These are phyloP conservation scores for Rugonectria rugulosa DNA, from an alignment of 2,329 filamentous ascomycete genomes.

Conservation along the genomic window DNA sequence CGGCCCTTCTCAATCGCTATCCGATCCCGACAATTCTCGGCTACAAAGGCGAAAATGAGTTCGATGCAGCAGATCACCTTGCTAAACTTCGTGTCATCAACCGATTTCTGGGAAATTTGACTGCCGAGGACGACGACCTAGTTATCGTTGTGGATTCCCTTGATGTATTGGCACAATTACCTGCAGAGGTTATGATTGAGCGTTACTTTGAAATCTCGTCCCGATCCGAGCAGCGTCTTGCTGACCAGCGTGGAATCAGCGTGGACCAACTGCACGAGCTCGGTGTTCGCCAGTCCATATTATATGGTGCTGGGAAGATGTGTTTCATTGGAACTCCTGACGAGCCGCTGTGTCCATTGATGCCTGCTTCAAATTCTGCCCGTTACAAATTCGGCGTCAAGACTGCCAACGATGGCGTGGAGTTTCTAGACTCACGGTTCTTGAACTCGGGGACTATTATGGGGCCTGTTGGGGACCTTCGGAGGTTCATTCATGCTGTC, in stretches of 20 bases:
- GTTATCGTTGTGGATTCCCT: conserved; percentile 34
- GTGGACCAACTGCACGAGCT: conserved; percentile 25
- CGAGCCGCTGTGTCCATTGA: conserved; percentile 30
- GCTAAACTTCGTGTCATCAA: conserved; percentile 28
- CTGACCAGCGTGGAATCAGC: conserved; percentile 28
- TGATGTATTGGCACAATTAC: conserved; percentile 36
- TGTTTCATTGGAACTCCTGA: conserved; percentile 22
- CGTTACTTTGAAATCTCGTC: conserved; percentile 30
- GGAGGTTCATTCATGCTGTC: conserved; percentile 27
- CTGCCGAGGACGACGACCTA: conserved; percentile 24
- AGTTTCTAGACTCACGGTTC: conserved; percentile 20
- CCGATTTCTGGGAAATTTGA: conserved; percentile 24
- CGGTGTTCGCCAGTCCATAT: conserved; percentile 29
- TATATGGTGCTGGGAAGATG: conserved; percentile 33
- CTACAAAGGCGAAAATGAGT: conserved; percentile 25
- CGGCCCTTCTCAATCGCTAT: conserved; percentile 25
- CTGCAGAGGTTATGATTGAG: conserved; percentile 31
- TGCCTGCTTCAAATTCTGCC: conserved; percentile 26
- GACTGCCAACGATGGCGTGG: conserved; percentile 21
- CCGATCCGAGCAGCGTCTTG: conserved; percentile 25
- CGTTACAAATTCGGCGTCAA: conserved; percentile 26
- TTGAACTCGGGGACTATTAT: conserved; percentile 37
- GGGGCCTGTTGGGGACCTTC: conserved; percentile 31
- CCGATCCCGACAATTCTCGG: conserved; percentile 23
- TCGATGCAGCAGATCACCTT: conserved; percentile 27